A percentile compares a stretch with the other conserved stretches of the same genome.
phyloP scores from a whole-genome alignment of 2,329 filamentous ascomycete species.

The Neofusicoccum kwambonambiense region DNA sequence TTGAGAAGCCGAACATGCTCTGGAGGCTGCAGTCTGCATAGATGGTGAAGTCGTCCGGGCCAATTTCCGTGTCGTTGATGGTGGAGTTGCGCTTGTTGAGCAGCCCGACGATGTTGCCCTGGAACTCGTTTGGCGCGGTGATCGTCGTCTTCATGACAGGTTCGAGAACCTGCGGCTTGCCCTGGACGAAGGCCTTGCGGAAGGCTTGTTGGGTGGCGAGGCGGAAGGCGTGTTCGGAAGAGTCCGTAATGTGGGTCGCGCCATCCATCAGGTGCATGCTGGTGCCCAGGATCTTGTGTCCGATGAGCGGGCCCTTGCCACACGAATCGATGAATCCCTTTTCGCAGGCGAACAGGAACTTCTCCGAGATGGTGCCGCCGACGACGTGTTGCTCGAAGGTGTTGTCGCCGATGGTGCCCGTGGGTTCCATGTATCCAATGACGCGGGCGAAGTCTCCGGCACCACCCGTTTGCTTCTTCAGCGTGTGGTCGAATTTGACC shows the following conservation, averaged over 20 bases:
- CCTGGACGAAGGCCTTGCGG: conserved; percentile 84
- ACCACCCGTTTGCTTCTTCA: conserved; percentile 94
- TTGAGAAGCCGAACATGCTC: conserved; percentile 96
- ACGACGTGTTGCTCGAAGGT: conserved; percentile 82
- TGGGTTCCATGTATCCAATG: conserved; percentile 86
- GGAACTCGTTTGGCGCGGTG: conserved; percentile 94
- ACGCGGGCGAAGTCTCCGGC: conserved; percentile 95
- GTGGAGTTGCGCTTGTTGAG: conserved; percentile 96
- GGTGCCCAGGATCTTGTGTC: conserved; percentile 87
- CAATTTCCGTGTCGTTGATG: conserved; percentile 94
- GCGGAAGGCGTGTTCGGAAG: conserved; percentile 94
- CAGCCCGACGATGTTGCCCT: conserved; percentile 89
- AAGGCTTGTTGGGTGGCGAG: conserved; percentile 94
- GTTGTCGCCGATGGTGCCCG: conserved; percentile 69
- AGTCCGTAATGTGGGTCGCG: conserved; percentile 96
- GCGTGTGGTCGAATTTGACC: conserved; percentile 84
- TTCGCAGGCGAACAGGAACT: conserved; percentile 89
- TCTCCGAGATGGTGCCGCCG: conserved; percentile 90
- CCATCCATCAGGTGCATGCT: conserved; percentile 94
- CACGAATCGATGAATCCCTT: conserved; percentile 88
- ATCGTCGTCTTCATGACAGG: conserved; percentile 98
- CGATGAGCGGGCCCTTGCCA: conserved; percentile 83
- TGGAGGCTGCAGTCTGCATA: conserved; percentile 91
- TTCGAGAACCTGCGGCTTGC: conserved; percentile 81
- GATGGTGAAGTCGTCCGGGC: conserved; percentile 89